Percentiles rank a stretch among this genome's conserved stretches.
phyloP scores from a whole-genome alignment of 495 filamentous ascomycete genomes.

The Daldinia bambusicola region DNA sequence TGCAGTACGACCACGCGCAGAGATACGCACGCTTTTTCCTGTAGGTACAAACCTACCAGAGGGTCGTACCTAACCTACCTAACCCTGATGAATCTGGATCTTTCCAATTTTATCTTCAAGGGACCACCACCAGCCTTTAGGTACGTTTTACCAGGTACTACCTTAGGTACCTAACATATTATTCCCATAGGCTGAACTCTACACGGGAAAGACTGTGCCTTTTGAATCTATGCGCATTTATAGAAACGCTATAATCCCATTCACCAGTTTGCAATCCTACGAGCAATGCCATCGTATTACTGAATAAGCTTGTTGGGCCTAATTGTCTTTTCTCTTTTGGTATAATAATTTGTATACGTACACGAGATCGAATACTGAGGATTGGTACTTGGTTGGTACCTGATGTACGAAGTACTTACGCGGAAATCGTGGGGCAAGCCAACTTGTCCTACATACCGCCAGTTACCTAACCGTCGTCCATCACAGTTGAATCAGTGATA shows the following conservation, averaged over 20 bases:
- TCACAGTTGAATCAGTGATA: constrained; percentile 14
- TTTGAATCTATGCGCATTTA: neutral
- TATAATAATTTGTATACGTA: too few relatives aligned
- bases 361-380: too few relatives aligned
- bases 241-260: neutral
- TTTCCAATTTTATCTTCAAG: constrained; percentile 1
- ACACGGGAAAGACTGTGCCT: neutral
- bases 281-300: neutral
- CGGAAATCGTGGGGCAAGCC: constrained; percentile 3
- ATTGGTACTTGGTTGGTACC: too few relatives aligned
- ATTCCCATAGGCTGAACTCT: neutral
- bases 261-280: neutral
- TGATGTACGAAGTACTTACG: neutral
- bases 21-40: constrained; percentile 4
- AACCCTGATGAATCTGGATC: constrained; percentile 2
- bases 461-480: constrained; percentile 2
- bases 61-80: neutral
- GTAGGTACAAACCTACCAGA: constrained; percentile 4
- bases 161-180: too few relatives aligned
- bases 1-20: constrained; percentile 37
- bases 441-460: constrained; percentile 16
- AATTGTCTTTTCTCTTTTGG: too few relatives aligned
- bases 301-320: too few relatives aligned
- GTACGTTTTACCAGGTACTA: too few relatives aligned
- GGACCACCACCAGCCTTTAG: too few relatives aligned